phyloP scores from a whole-genome alignment of 2,329 filamentous ascomycete species.

The Exophiala dermatitidis region DNA sequence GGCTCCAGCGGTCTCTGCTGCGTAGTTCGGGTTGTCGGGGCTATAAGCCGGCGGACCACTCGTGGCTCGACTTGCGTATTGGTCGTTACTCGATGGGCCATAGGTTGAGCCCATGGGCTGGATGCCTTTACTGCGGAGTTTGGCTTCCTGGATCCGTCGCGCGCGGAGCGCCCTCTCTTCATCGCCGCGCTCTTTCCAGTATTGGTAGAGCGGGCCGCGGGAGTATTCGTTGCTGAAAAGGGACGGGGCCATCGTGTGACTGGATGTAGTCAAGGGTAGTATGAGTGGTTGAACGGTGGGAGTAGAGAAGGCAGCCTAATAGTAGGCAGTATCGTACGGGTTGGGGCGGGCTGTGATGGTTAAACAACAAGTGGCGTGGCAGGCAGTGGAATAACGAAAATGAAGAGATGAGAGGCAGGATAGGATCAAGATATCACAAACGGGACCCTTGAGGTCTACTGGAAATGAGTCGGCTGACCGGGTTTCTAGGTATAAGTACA shows the following conservation, averaged over 20 bases:
- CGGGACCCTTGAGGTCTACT: too few species aligned
- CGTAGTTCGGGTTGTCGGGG: neutral
- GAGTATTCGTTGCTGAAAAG: constrained; percentile 16
- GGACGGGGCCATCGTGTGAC: neutral
- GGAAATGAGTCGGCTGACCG: too few species aligned
- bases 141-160: constrained; percentile 13
- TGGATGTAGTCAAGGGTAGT: neutral
- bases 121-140: constrained; percentile 8
- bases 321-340: too few species aligned
- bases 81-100: constrained; percentile 9
- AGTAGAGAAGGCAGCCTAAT: neutral
- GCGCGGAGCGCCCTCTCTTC: constrained; percentile 9
- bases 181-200: constrained; percentile 13
- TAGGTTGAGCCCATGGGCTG: constrained; percentile 4
- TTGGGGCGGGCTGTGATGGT: too few species aligned
- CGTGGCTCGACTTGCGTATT: constrained; percentile 6
- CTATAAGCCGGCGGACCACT: constrained; percentile 10
- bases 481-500: too few species aligned
- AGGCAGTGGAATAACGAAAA: too few species aligned
- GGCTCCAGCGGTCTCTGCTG: neutral
- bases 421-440: too few species aligned
- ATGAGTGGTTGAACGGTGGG: neutral
- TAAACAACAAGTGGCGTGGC: too few species aligned
- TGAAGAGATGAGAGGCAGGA: too few species aligned
- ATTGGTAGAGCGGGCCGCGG: constrained; percentile 15